These are phyloP conservation scores for Tylopilus subfusipes DNA, from an alignment of 768 basidiomycete species.

Conservation along the genomic window DNA sequence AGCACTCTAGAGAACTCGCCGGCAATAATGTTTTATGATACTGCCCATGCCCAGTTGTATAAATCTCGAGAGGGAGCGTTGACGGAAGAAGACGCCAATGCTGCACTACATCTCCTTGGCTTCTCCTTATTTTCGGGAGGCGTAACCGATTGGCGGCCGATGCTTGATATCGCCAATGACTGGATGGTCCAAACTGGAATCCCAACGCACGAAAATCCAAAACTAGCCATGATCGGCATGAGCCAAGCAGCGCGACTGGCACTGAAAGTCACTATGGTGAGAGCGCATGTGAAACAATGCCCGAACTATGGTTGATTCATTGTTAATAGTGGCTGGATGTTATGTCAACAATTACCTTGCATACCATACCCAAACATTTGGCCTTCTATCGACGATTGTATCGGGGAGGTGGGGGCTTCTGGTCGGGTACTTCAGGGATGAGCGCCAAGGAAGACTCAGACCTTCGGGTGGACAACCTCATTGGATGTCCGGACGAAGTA, in stretches of 20 bases:
- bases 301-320: constrained; percentile 13
- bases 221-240: constrained; percentile 54
- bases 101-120: constrained; percentile 72
- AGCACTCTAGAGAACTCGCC: constrained; percentile 52
- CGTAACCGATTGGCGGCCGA: constrained; percentile 62
- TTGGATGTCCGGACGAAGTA: constrained; percentile 77
- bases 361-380: constrained; percentile 62
- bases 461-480: constrained; percentile 62
- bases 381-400: constrained; percentile 65
- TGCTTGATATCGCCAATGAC: constrained; percentile 68
- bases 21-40: constrained; percentile 65
- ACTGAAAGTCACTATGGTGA: constrained; percentile 70
- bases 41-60: constrained; percentile 61
- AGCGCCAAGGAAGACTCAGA: constrained; percentile 38
- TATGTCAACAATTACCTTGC: constrained; percentile 60
- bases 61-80: constrained; percentile 53
- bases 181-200: constrained; percentile 73
- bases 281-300: constrained; percentile 26
- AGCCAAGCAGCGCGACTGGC: constrained; percentile 50
- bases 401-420: constrained; percentile 47
- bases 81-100: constrained; percentile 68
- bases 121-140: constrained; percentile 72
- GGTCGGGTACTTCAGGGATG: constrained; percentile 33
- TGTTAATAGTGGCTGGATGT: constrained; percentile 70
- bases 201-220: constrained; percentile 60